Evolutionary conservation across 2,329 filamentous ascomycete genomes (phyloP), one percentile per base, ranked within the genome.

Genomic region (Paracoccidioides brasiliensis): DNA sequence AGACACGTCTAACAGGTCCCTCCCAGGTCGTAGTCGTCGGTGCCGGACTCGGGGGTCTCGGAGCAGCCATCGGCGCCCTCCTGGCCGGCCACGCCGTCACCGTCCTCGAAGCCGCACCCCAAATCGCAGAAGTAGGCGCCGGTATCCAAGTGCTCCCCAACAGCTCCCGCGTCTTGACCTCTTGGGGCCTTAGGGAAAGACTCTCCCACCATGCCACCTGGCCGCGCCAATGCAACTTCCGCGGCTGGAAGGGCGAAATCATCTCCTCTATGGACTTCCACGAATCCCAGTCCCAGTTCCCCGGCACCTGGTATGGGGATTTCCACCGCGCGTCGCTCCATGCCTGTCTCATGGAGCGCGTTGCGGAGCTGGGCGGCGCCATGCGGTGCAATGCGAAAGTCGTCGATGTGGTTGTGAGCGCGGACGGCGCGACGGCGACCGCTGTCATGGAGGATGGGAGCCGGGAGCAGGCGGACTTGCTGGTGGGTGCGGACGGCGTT

Each of bases 401-500:
- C 5, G 33, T 37, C 15, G 52, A 53, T 45, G 52, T 53, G 41
- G 42, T 53, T 28, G 52, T 53, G 9, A 38, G 52, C 37, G 54
- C 63, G 3, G 63, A 68, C 38, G 71, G 69, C 1, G 55, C 62
- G 10, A 64, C 62, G 2, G 64, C 75, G 22, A 56, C 64, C 3
- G 72, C 69, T 0, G 45, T 55, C 4, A 49, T 49, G 37, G 44
- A 41, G 30, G 63, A 67, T 41, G 70, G 68, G 1, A 53, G 60
- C 8, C 63, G 61, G 3, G 63, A 75, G 15, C 55, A 64, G 3
- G 72, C 68, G 0, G 76, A 78, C 58, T 61, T 77, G 1, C 62
- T 79, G 5, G 66, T 79, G 52, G 76, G 74, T n/a, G 71, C 75
- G 5, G 76, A 78, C 60, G 77, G 76, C 1, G 69, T 77, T 45